Evolutionary conservation across 1,284 basidiomycete species (phyloP).

Genomic region (Mycena sp.): DNA sequence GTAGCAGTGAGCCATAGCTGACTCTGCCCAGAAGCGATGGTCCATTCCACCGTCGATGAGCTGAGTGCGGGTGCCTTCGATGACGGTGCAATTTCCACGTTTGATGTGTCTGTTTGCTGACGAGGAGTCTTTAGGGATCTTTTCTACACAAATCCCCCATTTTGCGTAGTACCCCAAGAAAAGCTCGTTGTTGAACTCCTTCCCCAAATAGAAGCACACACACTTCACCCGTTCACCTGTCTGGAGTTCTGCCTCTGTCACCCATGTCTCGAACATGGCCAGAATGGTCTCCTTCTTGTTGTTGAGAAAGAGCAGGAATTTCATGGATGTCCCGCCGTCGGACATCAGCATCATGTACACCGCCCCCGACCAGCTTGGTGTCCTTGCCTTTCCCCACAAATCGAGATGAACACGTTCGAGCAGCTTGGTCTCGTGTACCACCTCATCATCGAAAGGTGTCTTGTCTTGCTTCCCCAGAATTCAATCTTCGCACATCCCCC

Average conservation of each 20-base stretch:
- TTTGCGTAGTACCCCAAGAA: constrained; percentile 10
- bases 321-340: not conserved
- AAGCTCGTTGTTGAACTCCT: too few species aligned
- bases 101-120: constrained; percentile 22
- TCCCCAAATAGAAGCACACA: not conserved
- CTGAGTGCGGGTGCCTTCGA: not conserved
- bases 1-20: constrained; percentile 5
- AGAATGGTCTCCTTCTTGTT: not conserved
- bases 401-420: too few species aligned
- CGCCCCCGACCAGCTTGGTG: too few species aligned
- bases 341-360: too few species aligned
- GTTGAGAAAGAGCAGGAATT: not conserved
- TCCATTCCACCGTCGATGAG: too few species aligned
- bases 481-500: too few species aligned
- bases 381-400: too few species aligned
- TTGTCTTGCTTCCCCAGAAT: constrained; percentile 9
- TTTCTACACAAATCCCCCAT: constrained; percentile 11
- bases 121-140: too few species aligned
- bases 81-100: constrained; percentile 13
- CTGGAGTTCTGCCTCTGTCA: not conserved
- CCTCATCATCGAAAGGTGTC: not conserved
- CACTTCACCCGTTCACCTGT: not conserved
- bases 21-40: constrained; percentile 15
- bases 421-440: not conserved
- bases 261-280: not conserved